Evolutionary conservation across 495 filamentous ascomycete genomes (phyloP).

Genomic region (Cudoniella acicularis): DNA sequence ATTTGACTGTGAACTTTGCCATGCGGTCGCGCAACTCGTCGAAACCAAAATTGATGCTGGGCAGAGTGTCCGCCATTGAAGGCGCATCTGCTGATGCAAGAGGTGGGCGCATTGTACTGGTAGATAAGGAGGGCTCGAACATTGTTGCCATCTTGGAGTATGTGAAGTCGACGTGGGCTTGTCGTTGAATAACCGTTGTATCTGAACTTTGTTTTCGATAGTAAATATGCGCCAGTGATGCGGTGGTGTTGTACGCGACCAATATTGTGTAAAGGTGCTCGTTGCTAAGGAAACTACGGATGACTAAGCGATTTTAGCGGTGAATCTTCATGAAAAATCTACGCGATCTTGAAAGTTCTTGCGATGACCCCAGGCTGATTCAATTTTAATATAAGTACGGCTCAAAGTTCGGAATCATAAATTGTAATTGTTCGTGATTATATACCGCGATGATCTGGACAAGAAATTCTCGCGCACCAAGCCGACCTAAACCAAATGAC

Average conservation of each 20-base stretch:
- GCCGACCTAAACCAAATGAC: slow-evolving; percentile 51
- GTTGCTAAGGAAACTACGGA: not conserved
- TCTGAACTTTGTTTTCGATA: not conserved
- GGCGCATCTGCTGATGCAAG: slow-evolving; percentile 39
- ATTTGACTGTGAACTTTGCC: slow-evolving; percentile 85
- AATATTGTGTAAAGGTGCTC: too few species aligned
- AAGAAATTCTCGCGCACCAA: slow-evolving; percentile 19
- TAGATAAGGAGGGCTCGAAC: slow-evolving; percentile 76
- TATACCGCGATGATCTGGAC: slow-evolving; percentile 39
- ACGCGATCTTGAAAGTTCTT: too few species aligned
- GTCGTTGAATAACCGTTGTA: not conserved
- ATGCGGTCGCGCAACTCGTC: slow-evolving; percentile 93
- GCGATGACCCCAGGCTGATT: too few species aligned
- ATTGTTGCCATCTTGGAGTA: slow-evolving; percentile 54
- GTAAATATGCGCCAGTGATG: too few species aligned
- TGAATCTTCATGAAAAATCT: too few species aligned
- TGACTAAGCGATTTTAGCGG: too few species aligned
- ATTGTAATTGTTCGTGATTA: slow-evolving; percentile 11
- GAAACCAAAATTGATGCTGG: slow-evolving; percentile 92
- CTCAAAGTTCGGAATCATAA: not conserved
- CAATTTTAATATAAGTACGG: too few species aligned
- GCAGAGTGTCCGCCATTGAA: slow-evolving; percentile 71
- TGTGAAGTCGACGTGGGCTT: not conserved
- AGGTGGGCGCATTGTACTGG: slow-evolving; percentile 68
- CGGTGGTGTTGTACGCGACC: too few species aligned